Percentiles rank a stretch among this genome's conserved stretches.
Conservation (phyloP, 306 rosid genomes). For the Rosa chinensis region DNA sequence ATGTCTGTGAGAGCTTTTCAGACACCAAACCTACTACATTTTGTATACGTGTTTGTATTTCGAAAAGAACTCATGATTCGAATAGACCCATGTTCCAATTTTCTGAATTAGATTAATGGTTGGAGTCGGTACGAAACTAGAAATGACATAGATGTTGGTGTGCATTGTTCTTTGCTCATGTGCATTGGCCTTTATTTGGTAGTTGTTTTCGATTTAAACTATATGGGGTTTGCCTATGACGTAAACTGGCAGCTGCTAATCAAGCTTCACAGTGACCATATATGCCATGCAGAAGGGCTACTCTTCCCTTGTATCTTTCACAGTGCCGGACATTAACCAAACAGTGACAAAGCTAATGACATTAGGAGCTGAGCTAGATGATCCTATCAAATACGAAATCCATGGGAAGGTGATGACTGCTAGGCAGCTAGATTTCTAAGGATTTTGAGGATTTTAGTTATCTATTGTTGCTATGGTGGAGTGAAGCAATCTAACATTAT, state of each 20-base stretch:
- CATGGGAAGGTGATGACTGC: conserved; percentile 62
- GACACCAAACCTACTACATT: neutral
- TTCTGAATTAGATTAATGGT: neutral
- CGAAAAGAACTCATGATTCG: neutral
- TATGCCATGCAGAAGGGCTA: conserved; percentile 58
- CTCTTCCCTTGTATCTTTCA: conserved; percentile 68
- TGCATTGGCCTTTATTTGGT: neutral
- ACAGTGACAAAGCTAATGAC: conserved; percentile 59
- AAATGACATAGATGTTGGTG: neutral
- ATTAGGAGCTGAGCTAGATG: conserved; percentile 84
- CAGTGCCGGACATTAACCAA: conserved; percentile 70
- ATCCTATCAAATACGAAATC: conserved; percentile 71
- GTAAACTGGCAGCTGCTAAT: conserved; percentile 21
- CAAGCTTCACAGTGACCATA: conserved; percentile 47
- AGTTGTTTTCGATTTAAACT: no score
- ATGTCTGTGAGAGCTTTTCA: conserved; percentile 25
- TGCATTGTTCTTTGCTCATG: neutral
- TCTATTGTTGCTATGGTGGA: neutral
- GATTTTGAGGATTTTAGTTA: neutral
- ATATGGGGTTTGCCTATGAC: conserved; percentile 1
- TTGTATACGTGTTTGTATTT: neutral
- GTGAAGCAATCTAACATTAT: neutral
- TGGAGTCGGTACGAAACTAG: neutral
- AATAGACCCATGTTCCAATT: neutral
- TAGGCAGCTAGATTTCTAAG: neutral